These are phyloP conservation scores for Xylogone sp. DNA, from an alignment of 2,329 filamentous ascomycete genomes.

Conservation along the genomic window DNA sequence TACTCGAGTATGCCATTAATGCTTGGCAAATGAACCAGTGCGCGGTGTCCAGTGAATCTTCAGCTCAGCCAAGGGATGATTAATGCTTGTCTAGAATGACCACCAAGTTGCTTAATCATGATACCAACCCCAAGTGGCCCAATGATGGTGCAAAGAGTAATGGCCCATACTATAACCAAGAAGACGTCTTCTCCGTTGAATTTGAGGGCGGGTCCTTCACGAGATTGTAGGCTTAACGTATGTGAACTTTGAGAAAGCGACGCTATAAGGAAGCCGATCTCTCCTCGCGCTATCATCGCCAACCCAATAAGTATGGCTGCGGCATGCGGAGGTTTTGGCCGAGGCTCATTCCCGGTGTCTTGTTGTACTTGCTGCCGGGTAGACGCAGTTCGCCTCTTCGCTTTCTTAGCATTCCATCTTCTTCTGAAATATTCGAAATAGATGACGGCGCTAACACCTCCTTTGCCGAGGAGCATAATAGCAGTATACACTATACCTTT, in stretches of 20 bases:
- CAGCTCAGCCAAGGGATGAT: not conserved
- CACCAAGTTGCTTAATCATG: conserved; percentile 36
- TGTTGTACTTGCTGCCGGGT: not conserved
- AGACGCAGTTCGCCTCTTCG: not conserved
- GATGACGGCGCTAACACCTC: conserved; percentile 46
- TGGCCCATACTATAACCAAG: conserved; percentile 52
- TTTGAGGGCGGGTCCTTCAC: not conserved
- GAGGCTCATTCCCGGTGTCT: conserved; percentile 3
- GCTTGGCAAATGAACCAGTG: no score
- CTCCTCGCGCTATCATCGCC: conserved; percentile 73
- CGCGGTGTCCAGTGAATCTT: no score
- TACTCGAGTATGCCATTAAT: no score
- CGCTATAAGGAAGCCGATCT: conserved; percentile 75
- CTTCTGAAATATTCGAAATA: conserved; percentile 15
- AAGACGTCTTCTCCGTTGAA: conserved; percentile 36
- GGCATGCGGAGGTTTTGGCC: conserved; percentile 14
- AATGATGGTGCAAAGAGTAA: conserved; percentile 50
- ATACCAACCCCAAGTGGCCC: conserved; percentile 47
- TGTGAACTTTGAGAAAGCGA: conserved; percentile 57
- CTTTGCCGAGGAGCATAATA: conserved; percentile 64
- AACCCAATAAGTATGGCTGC: conserved; percentile 14
- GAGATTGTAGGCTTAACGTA: conserved; percentile 12
- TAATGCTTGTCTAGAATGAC: not conserved
- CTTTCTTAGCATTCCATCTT: not conserved
- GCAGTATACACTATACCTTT: conserved; percentile 67